Percentiles rank a stretch among this genome's conserved stretches.
These are phyloP conservation scores for Diaporthe australafricana DNA, from an alignment of 2,329 filamentous ascomycete genomes.

Conservation along the genomic window DNA sequence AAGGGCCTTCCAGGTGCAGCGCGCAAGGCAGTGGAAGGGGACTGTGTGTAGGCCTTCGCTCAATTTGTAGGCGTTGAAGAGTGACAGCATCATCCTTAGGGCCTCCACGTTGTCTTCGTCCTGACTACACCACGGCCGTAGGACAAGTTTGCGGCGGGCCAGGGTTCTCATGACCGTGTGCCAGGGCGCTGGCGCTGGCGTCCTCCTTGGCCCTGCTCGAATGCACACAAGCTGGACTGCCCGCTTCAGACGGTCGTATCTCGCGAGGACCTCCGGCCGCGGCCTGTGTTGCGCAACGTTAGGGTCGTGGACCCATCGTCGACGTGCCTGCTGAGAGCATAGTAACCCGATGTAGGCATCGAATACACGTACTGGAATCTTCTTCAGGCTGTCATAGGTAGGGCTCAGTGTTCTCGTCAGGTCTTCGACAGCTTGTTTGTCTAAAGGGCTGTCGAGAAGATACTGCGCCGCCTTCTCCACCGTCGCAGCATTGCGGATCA, in stretches of 20 bases:
- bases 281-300: not conserved
- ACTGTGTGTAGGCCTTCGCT: conserved; percentile 48
- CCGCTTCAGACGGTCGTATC: conserved; percentile 43
- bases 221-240: conserved; percentile 49
- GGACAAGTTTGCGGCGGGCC: conserved; percentile 48
- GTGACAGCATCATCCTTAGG: conserved; percentile 47
- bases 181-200: conserved; percentile 50
- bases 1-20: conserved; percentile 47
- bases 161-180: conserved; percentile 54
- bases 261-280: not conserved
- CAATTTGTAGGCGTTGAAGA: conserved; percentile 45
- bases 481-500: conserved; percentile 65
- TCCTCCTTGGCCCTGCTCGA: conserved; percentile 42
- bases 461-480: conserved; percentile 61
- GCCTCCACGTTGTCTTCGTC: conserved; percentile 46
- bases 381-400: conserved; percentile 40
- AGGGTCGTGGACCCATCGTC: conserved; percentile 25
- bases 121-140: conserved; percentile 40
- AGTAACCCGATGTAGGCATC: conserved; percentile 64
- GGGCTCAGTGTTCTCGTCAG: conserved; percentile 39
- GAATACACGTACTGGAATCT: conserved; percentile 54
- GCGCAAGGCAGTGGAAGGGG: conserved; percentile 51
- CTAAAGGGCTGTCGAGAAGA: conserved; percentile 57
- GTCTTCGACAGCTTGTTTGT: conserved; percentile 33
- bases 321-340: conserved; percentile 43